Base-by-base conservation (phyloP, 2,329 filamentous ascomycete genomes). In the Diaporthe sp. region DNA sequence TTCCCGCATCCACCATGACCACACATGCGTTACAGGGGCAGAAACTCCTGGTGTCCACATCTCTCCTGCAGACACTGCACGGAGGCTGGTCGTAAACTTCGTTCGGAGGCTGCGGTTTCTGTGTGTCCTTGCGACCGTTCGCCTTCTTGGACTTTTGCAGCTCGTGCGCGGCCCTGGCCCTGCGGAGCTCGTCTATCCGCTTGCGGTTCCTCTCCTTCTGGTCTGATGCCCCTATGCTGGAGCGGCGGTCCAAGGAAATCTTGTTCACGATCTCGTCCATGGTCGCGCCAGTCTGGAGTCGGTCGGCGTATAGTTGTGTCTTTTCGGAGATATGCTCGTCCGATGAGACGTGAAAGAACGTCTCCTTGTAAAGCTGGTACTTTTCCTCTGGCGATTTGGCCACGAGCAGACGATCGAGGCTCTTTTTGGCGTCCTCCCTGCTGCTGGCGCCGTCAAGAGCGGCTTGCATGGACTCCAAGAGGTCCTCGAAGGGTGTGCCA, bases 141-240 rank as follows among this genome's bases (percentile, higher is more conserved):
- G 75, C 78, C 61, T 78, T 79, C 70, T 77, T 77, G n/a, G 76
- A 71, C 75, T 80, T 83, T 44, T 83, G 74, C 56, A 77, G 58
- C 66, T 79, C 78, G 47, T 80, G 76, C 3, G 77, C 79, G 32
- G 77, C 77, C 68, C 77, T 74, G 15, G 78, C 79, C 32, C 79
- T 70, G 27, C 76, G 76, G 17, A 81, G 77, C 56, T 80, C 77
- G 19, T 79, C 76, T 32, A 83, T 78, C 51, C 81, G 78, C 73
- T 77, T 75, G 42, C 75, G 77, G 44, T 81, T 79, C 71, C 79
- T 79, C 12, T 79, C 78, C 9, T 78, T 77, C 70, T 81, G 78
- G 9, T 77, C 76, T 19, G 71, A 73, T 1, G 76, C 76, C 4
- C 77, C 77, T 65, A 73, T 70, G 10, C 76, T 77, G 13, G 78